phyloP scores from a whole-genome alignment of 495 filamentous ascomycete genomes.

The Aspergillus asperescens region DNA sequence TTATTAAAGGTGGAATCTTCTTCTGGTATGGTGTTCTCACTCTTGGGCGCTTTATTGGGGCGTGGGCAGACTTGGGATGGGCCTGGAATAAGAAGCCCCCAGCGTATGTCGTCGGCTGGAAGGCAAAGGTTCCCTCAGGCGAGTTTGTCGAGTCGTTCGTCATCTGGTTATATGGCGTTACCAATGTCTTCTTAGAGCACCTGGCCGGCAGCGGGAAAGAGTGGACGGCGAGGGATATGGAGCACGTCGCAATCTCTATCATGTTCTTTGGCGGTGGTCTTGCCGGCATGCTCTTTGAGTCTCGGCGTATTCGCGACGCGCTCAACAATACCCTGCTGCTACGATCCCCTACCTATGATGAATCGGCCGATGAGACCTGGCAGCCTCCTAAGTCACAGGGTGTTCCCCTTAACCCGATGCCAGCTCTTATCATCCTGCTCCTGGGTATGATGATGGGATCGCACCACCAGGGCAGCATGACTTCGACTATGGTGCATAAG shows the following conservation, averaged over 20 bases:
- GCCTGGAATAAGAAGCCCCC: constrained; percentile 85
- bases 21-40: constrained; percentile 89
- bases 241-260: constrained; percentile 88
- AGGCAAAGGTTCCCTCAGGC: constrained; percentile 64
- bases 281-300: constrained; percentile 91
- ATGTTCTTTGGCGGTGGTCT: constrained; percentile 93
- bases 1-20: constrained; percentile 94
- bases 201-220: constrained; percentile 61
- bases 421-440: constrained; percentile 76
- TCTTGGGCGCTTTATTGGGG: constrained; percentile 83
- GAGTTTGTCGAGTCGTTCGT: constrained; percentile 86
- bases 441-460: constrained; percentile 92
- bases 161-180: constrained; percentile 82
- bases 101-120: constrained; percentile 52
- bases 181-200: constrained; percentile 92
- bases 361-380: constrained; percentile 47
- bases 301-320: constrained; percentile 58
- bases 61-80: constrained; percentile 90
- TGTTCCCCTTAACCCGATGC: constrained; percentile 84
- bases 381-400: constrained; percentile 60
- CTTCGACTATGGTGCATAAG: constrained; percentile 90
- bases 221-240: constrained; percentile 79
- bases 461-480: constrained; percentile 78
- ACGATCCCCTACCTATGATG: too few relatives aligned
- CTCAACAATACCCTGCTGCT: constrained; percentile 61